phyloP scores from a whole-genome alignment of 2,329 filamentous ascomycete species.

The Fonsecaea pedrosoi region DNA sequence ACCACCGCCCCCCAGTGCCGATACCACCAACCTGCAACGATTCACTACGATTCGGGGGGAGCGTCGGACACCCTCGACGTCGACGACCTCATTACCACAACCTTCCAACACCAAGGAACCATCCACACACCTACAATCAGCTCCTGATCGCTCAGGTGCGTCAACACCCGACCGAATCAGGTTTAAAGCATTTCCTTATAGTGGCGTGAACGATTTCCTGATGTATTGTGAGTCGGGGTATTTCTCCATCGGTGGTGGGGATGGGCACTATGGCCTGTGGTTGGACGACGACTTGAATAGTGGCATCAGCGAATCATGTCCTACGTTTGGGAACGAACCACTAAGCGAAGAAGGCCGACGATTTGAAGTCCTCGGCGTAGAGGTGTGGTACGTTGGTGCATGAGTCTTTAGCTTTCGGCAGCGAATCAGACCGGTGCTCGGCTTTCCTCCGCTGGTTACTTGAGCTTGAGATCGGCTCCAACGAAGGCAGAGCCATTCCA shows the following conservation, averaged over 20 bases:
- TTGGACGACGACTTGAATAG: constrained; percentile 83
- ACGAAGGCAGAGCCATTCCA: background rate
- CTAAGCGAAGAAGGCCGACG: constrained; percentile 91
- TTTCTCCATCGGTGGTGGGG: constrained; percentile 84
- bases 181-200: constrained; percentile 97
- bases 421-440: background rate
- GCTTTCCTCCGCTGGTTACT: background rate
- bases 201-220: constrained; percentile 94
- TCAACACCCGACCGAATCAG: constrained; percentile 76
- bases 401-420: constrained; percentile 31
- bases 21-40: constrained; percentile 67
- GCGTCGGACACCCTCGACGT: constrained; percentile 46
- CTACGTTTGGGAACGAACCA: constrained; percentile 93
- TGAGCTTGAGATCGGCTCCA: background rate
- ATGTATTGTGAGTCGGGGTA: constrained; percentile 89
- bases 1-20: constrained; percentile 72
- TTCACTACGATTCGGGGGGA: constrained; percentile 64
- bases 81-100: constrained; percentile 40
- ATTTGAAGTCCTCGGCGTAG: constrained; percentile 88
- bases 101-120: constrained; percentile 29
- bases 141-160: constrained; percentile 48
- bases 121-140: constrained; percentile 37
- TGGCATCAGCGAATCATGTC: constrained; percentile 81
- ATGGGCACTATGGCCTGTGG: constrained; percentile 93
- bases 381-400: constrained; percentile 86